These are phyloP conservation scores for Zygosaccharomyces lentus DNA, from an alignment of 805 yeast species.

Conservation along the genomic window DNA sequence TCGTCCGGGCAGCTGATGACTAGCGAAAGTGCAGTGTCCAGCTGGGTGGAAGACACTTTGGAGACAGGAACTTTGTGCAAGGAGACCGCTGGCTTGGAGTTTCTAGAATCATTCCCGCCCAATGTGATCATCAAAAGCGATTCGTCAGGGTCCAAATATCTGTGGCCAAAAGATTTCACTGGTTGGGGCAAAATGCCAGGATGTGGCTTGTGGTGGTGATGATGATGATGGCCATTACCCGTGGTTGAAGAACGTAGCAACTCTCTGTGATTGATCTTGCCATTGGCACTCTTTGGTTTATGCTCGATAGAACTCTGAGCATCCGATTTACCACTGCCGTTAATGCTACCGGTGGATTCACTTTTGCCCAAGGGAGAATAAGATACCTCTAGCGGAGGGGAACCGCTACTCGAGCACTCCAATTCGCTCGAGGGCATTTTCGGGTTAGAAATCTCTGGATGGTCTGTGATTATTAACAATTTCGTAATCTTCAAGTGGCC, in stretches of 20 bases:
- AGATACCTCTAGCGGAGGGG: not conserved
- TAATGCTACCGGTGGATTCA: not conserved
- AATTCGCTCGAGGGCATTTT: constrained; percentile 11
- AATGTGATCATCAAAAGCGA: constrained; percentile 73
- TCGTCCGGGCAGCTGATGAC: constrained; percentile 44
- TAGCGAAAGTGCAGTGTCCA: constrained; percentile 82
- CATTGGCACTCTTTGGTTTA: constrained; percentile 6
- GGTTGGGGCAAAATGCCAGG: constrained; percentile 38
- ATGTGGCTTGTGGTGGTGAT: constrained; percentile 9
- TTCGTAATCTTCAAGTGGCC: constrained; percentile 76
- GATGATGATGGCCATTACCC: constrained; percentile 8
- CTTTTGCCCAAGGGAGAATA: not conserved
- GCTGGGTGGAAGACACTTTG: constrained; percentile 71
- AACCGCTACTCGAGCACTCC: not conserved
- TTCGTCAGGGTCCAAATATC: constrained; percentile 59
- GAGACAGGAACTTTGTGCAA: constrained; percentile 72
- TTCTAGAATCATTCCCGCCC: constrained; percentile 80
- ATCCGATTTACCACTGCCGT: constrained; percentile 3
- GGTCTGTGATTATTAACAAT: constrained; percentile 39
- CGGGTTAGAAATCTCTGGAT: constrained; percentile 24
- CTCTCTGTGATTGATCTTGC: constrained; percentile 10
- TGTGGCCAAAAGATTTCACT: constrained; percentile 81
- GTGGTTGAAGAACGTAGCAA: constrained; percentile 8
- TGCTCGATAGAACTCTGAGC: constrained; percentile 13
- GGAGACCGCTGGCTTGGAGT: constrained; percentile 53